Conservation (phyloP, 192 early-diverging fungal species). For the Coemansia sp. region DNA sequence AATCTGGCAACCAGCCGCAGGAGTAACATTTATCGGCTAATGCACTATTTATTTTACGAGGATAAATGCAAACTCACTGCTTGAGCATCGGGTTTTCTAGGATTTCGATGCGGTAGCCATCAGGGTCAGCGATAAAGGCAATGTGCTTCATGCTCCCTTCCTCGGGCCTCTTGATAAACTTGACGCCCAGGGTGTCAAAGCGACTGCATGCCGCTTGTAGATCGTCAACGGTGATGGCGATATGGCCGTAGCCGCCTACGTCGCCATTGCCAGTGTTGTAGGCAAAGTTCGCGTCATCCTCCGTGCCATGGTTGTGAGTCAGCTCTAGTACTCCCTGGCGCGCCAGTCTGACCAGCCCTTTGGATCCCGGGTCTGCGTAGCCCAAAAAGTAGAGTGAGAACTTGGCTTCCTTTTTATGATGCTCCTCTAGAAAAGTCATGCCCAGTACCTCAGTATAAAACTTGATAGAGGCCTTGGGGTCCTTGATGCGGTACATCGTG, state of each 20-base stretch:
- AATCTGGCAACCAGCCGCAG: background rate
- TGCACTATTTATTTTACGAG: background rate
- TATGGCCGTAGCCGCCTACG: conserved; percentile 79
- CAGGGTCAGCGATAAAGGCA: conserved; percentile 83
- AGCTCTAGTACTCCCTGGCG: conserved; percentile 78
- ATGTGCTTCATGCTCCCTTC: conserved; percentile 83
- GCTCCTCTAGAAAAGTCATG: conserved; percentile 62
- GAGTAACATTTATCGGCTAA: background rate
- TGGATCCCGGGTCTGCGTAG: conserved; percentile 58
- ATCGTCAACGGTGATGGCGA: conserved; percentile 77
- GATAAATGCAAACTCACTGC: background rate
- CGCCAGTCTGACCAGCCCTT: conserved; percentile 57
- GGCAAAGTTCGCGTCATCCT: conserved; percentile 62
- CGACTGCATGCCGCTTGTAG: conserved; percentile 76
- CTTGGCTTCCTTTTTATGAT: conserved; percentile 41
- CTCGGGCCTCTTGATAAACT: conserved; percentile 71
- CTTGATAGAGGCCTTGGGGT: conserved; percentile 70
- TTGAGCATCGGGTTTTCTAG: conserved; percentile 50
- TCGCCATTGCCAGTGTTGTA: conserved; percentile 77
- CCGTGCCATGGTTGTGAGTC: conserved; percentile 86
- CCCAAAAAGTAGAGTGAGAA: conserved; percentile 79
- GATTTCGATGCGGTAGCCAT: conserved; percentile 81
- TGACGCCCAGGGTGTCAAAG: conserved; percentile 70
- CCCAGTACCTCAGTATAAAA: conserved; percentile 79
- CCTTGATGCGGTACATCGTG: conserved; percentile 86